Evolutionary conservation across 441 rosid genomes (phyloP).

Genomic region (Lepidium campestre): DNA sequence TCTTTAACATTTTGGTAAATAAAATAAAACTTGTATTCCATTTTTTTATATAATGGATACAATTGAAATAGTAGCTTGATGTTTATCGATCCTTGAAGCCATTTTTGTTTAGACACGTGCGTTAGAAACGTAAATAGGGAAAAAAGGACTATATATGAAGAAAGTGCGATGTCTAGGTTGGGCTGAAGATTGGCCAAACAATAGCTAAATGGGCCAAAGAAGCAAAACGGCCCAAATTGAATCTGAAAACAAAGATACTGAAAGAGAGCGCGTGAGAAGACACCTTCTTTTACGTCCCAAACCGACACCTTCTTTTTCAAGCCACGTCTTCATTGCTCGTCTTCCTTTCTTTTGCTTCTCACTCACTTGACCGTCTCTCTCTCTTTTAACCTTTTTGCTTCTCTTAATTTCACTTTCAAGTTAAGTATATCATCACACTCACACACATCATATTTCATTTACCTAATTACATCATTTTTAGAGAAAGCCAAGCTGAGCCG

Average conservation of each 20-base stretch:
- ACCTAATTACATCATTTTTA: not conserved
- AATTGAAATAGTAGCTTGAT: no score
- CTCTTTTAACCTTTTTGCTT: not conserved
- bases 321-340: slow-evolving; percentile 32
- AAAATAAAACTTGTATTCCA: no score
- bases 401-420: slow-evolving; percentile 27
- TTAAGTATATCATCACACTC: not conserved
- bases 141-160: no score
- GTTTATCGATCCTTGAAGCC: no score
- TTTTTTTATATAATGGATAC: no score
- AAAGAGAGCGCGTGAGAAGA: not conserved
- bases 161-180: no score
- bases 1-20: no score
- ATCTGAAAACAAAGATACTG: not conserved
- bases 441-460: not conserved
- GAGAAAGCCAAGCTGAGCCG: not conserved
- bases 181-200: no score
- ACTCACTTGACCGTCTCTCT: not conserved
- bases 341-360: slow-evolving; percentile 15
- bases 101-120: no score
- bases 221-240: not conserved
- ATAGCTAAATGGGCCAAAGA: not conserved
- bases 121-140: no score
- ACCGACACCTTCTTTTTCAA: slow-evolving; percentile 37
- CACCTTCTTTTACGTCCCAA: slow-evolving; percentile 15